Conservation (phyloP, 805 yeast genomes). For the Cephaloascus fragrans region DNA sequence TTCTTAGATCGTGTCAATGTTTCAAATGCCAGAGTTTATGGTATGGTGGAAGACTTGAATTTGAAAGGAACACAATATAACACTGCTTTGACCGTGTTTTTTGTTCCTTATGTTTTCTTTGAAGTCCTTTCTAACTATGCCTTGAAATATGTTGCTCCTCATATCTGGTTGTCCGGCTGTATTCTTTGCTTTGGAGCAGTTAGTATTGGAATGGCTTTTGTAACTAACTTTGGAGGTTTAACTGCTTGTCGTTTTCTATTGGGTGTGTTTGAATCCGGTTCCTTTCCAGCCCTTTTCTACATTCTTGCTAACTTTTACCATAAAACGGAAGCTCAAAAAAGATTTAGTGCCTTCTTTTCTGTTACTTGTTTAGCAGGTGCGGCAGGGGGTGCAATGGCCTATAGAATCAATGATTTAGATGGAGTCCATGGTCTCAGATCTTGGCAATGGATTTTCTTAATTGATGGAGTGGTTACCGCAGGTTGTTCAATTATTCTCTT, state of each 20-base stretch:
- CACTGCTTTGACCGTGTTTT: conserved; percentile 58
- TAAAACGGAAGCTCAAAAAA: conserved; percentile 54
- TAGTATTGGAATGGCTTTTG: conserved; percentile 59
- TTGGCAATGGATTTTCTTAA: conserved; percentile 44
- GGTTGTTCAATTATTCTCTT: conserved; percentile 16
- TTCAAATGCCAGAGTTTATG: conserved; percentile 71
- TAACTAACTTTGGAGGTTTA: conserved; percentile 45
- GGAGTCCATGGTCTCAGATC: conserved; percentile 28
- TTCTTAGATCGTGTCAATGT: conserved; percentile 78
- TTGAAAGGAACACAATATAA: conserved; percentile 53
- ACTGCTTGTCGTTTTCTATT: conserved; percentile 55
- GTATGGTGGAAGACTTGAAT: conserved; percentile 45
- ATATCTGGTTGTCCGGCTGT: conserved; percentile 50
- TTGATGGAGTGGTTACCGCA: conserved; percentile 31
- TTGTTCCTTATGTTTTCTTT: conserved; percentile 58
- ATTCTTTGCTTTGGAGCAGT: conserved; percentile 56
- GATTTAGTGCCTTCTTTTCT: conserved; percentile 61
- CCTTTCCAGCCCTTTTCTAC: conserved; percentile 71
- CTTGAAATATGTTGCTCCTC: conserved; percentile 52
- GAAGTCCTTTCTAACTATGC: conserved; percentile 58
- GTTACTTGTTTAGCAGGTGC: conserved; percentile 74
- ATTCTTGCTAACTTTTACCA: conserved; percentile 58
- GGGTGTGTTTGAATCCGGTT: conserved; percentile 62
- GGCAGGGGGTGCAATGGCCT: conserved; percentile 68
- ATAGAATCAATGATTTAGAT: conserved; percentile 47